These are phyloP conservation scores for Perkinsus chesapeaki DNA, from an alignment of 169 alveolate species.

Conservation along the genomic window DNA sequence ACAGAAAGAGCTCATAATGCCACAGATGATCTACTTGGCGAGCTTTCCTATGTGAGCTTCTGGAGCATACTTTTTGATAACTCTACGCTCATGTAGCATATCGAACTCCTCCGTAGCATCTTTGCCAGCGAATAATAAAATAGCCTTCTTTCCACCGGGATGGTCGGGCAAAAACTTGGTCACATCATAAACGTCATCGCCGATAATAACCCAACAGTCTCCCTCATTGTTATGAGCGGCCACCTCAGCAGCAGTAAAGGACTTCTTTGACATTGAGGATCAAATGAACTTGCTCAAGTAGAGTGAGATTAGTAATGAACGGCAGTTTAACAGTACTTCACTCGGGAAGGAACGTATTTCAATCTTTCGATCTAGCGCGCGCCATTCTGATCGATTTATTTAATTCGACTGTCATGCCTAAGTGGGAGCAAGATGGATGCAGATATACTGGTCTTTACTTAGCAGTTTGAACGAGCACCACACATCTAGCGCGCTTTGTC, in stretches of 20 bases:
- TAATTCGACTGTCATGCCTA: not conserved
- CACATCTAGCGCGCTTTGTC: too few species aligned
- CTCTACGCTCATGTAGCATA: constrained; percentile 16
- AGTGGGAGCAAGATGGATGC: too few species aligned
- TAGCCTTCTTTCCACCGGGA: constrained; percentile 11
- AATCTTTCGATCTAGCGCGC: not conserved
- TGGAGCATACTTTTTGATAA: constrained; percentile 6
- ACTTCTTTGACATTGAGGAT: not conserved
- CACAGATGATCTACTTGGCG: not conserved
- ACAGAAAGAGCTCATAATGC: not conserved
- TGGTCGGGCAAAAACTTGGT: not conserved
- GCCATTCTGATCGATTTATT: not conserved
- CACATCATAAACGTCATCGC: not conserved
- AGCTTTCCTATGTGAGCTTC: not conserved
- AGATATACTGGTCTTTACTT: too few species aligned
- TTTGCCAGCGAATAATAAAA: constrained; percentile 11
- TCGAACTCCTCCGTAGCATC: constrained; percentile 19
- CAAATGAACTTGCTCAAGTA: not conserved
- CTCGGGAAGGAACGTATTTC: not conserved
- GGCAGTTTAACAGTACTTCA: not conserved
- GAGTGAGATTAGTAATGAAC: too few species aligned
- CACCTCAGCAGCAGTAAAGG: not conserved
- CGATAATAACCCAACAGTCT: not conserved
- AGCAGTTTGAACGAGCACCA: too few species aligned
- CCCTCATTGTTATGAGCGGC: not conserved